Base-by-base conservation (phyloP, 768 basidiomycete genomes). In the Lactarius hengduanensis region DNA sequence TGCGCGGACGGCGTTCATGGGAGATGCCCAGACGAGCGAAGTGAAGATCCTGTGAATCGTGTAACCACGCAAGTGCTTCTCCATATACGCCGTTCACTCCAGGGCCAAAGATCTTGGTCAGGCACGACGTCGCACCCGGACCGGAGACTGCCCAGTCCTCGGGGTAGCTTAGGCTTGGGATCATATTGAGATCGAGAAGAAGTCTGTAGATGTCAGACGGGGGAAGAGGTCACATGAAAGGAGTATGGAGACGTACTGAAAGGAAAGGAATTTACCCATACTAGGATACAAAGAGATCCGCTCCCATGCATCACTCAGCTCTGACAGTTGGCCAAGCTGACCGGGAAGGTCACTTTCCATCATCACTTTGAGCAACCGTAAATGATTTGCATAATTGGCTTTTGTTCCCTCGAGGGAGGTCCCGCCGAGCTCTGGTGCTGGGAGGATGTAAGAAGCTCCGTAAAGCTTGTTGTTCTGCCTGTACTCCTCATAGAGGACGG, bases 181-280 rank as follows among this genome's bases (percentile, higher is more conserved):
- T 73, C 77, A 78, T 77, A 64, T 78, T 78, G 15, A 78, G 72
- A 60, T 78, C 77, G n/a, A 79, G 73, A 13, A 77, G 70, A 4
- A 78, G 71, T 63, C 78, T 79, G 62, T 9, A 11, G 20, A 65
- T n/a, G 18, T 61, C 57, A 62, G 65, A 62, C 8, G n/a, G 22
- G 59, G 26, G 38, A 56, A 68, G 26, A 2, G 18, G 6, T 11
- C 28, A 41, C 28, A 57, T 11, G 38, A 6, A 61, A 60, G 30
- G 38, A 13, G 61, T 28, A 30, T 32, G 22, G 26, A 40, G 32
- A 64, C 68, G 11, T 55, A 83, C 73, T 93, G 91, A 73, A 86
- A 90, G 0, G 86, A 81, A 41, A 82, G 85, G 74, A 93, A 93
- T 36, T 82, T 81, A n/a, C 87, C 91, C 83, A 92, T 85, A 69